Percentiles rank a stretch among this genome's conserved stretches.
phyloP scores from a whole-genome alignment of 805 yeast genomes.

The Yamadazyma laniorum region DNA sequence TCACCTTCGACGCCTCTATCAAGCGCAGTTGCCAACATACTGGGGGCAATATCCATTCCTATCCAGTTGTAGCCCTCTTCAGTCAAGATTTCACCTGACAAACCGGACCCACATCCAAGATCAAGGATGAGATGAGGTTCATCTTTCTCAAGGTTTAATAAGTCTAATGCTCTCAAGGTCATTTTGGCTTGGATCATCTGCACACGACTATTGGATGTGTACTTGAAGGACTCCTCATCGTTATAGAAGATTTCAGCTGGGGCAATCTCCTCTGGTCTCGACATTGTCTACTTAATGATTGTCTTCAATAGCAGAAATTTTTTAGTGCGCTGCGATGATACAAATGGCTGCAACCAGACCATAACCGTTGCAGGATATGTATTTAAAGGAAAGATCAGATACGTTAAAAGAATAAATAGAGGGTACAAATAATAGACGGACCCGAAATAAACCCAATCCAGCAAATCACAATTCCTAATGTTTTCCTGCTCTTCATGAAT shows the following conservation, averaged over 20 bases:
- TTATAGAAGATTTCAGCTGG: conserved; percentile 96
- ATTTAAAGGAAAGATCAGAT: too few relatives aligned
- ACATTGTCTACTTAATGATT: too few relatives aligned
- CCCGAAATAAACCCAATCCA: conserved; percentile 92
- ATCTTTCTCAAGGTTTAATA: conserved; percentile 66
- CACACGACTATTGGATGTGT: conserved; percentile 91
- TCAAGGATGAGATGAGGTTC: conserved; percentile 73
- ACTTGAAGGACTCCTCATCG: conserved; percentile 84
- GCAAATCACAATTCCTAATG: conserved; percentile 77
- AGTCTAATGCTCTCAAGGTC: conserved; percentile 91
- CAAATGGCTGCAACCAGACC: conserved; percentile 5
- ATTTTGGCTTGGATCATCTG: conserved; percentile 98
- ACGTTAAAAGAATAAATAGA: conserved; percentile 76
- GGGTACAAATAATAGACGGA: conserved; percentile 82
- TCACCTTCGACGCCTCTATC: conserved; percentile 95
- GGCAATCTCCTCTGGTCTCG: conserved; percentile 94
- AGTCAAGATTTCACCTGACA: conserved; percentile 88
- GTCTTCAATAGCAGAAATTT: too few relatives aligned
- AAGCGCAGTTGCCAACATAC: conserved; percentile 92
- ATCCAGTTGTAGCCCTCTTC: conserved; percentile 95
- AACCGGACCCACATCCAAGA: conserved; percentile 96
- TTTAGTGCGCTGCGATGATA: conserved; percentile 1
- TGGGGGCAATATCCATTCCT: conserved; percentile 94
- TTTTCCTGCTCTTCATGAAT: conserved; percentile 51
- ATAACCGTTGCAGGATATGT: too few relatives aligned